A percentile compares a stretch with the other conserved stretches of the same genome.
These are phyloP conservation scores for Diospyros kaki DNA, from an alignment of 148 eudicot genomes.

Conservation along the genomic window DNA sequence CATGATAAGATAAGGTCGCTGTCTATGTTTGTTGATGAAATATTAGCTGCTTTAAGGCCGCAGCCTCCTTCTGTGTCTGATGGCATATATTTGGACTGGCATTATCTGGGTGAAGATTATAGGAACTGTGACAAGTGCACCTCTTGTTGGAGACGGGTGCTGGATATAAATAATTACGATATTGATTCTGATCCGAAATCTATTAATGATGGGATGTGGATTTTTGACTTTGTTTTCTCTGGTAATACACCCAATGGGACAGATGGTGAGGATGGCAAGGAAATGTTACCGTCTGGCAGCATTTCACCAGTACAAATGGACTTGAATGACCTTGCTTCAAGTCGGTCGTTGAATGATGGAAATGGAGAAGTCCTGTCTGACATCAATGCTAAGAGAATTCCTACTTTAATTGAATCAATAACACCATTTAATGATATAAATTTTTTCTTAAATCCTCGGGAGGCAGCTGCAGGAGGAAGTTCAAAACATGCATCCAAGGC, in stretches of 20 bases:
- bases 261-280: constrained; percentile 37
- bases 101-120: constrained; percentile 48
- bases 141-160: constrained; percentile 43
- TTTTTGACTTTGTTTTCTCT: constrained; percentile 46
- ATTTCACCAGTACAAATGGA: constrained; percentile 17
- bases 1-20: constrained; percentile 39
- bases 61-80: constrained; percentile 60
- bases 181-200: constrained; percentile 20
- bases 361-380: constrained; percentile 26
- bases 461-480: constrained; percentile 27
- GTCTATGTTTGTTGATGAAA: constrained; percentile 27
- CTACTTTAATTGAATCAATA: constrained; percentile 27
- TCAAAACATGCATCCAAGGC: constrained; percentile 24
- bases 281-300: constrained; percentile 29
- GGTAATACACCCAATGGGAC: constrained; percentile 28
- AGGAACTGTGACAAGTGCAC: constrained; percentile 33
- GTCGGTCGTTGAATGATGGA: constrained; percentile 33
- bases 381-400: constrained; percentile 20
- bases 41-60: constrained; percentile 45
- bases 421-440: constrained; percentile 60
- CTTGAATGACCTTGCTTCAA: constrained; percentile 19
- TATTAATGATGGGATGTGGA: constrained; percentile 31
- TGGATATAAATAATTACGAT: constrained; percentile 39
- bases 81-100: constrained; percentile 92
- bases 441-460: constrained; percentile 59